These are phyloP conservation scores for Phytophthora sp. DNA, from an alignment of 352 stramenopile species.

Conservation along the genomic window DNA sequence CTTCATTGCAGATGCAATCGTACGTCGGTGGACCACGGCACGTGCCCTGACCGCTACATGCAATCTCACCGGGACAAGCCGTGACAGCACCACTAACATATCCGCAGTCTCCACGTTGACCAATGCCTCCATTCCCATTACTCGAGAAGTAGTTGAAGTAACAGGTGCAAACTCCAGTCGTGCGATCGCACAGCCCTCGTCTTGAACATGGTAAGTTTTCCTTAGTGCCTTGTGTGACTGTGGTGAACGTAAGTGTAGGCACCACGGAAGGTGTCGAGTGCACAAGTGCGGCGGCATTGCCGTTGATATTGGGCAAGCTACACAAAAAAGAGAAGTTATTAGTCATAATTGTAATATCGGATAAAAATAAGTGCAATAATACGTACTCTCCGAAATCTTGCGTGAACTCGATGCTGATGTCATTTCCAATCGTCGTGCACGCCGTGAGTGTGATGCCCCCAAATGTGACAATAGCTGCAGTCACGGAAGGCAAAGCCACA, in stretches of 20 bases:
- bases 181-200: slow-evolving; percentile 81
- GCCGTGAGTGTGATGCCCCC: slow-evolving; percentile 67
- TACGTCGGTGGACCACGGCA: slow-evolving; percentile 78
- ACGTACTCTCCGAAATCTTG: slow-evolving; percentile 80
- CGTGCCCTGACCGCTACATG: slow-evolving; percentile 75
- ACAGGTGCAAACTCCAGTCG: slow-evolving; percentile 80
- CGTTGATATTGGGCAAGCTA: slow-evolving; percentile 65
- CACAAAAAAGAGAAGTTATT: too few species aligned
- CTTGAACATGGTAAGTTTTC: slow-evolving; percentile 89
- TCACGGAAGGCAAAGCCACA: slow-evolving; percentile 63
- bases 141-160: slow-evolving; percentile 88
- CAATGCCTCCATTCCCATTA: slow-evolving; percentile 79
- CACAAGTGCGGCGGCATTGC: slow-evolving; percentile 54
- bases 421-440: slow-evolving; percentile 76
- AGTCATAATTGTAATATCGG: too few species aligned
- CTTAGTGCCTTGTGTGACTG: slow-evolving; percentile 86
- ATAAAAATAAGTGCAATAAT: not conserved
- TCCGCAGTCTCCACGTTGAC: slow-evolving; percentile 92
- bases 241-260: slow-evolving; percentile 54
- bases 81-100: slow-evolving; percentile 70
- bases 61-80: slow-evolving; percentile 71
- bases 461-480: slow-evolving; percentile 71
- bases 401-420: slow-evolving; percentile 80
- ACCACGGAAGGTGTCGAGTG: slow-evolving; percentile 56
- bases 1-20: slow-evolving; percentile 82